These are phyloP conservation scores for Xenosphaeropsis pyriputrescens DNA, from an alignment of 2,329 filamentous ascomycete genomes.

Conservation along the genomic window DNA sequence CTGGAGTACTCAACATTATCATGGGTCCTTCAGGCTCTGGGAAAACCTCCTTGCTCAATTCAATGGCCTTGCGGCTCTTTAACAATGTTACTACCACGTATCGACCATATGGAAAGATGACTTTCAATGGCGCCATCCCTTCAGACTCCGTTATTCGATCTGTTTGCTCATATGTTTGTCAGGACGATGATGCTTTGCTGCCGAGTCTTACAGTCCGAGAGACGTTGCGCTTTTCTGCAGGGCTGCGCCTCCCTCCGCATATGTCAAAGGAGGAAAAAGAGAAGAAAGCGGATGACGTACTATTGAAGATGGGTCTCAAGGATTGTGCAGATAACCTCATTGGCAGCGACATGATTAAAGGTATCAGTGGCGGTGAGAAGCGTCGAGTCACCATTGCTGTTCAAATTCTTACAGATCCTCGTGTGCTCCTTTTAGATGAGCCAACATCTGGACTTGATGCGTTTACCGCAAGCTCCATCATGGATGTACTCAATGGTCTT, in stretches of 20 bases:
- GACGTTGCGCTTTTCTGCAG: conserved; percentile 56
- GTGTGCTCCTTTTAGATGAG: conserved; percentile 59
- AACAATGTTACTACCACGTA: conserved; percentile 49
- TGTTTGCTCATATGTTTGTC: conserved; percentile 63
- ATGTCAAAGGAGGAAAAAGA: conserved; percentile 56
- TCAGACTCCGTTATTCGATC: conserved; percentile 56
- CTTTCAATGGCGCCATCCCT: conserved; percentile 55
- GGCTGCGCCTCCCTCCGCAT: conserved; percentile 53
- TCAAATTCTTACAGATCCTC: conserved; percentile 62
- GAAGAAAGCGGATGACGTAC: conserved; percentile 52
- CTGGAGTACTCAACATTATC: conserved; percentile 58
- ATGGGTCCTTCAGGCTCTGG: conserved; percentile 71
- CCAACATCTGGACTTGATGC: conserved; percentile 65
- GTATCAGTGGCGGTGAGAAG: conserved; percentile 70
- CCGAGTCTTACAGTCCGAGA: conserved; percentile 64
- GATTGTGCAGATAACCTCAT: conserved; percentile 66
- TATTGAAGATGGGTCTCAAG: conserved; percentile 63
- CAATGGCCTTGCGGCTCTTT: conserved; percentile 54
- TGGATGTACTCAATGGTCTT: conserved; percentile 56
- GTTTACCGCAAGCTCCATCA: conserved; percentile 64
- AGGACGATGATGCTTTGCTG: conserved; percentile 63
- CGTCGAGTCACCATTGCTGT: conserved; percentile 64
- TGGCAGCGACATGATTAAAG: conserved; percentile 58
- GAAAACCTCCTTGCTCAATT: conserved; percentile 61
- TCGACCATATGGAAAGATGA: conserved; percentile 42